phyloP scores from a whole-genome alignment of 495 filamentous ascomycete genomes.

The Parmelia sp. region DNA sequence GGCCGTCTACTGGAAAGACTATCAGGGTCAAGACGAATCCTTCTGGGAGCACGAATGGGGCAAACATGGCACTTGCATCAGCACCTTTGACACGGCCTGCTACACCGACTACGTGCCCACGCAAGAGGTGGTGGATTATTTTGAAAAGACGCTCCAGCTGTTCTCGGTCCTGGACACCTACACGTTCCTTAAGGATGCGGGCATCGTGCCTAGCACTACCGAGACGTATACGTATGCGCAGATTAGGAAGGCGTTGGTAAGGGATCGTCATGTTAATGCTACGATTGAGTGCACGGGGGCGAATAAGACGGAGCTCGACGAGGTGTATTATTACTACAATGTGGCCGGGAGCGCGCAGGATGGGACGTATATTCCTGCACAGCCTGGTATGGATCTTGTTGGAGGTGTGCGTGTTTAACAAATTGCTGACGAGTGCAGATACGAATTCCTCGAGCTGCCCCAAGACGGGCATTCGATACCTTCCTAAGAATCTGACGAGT shows the following conservation, averaged over 20 bases:
- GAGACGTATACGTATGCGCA: constrained; percentile 52
- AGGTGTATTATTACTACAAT: constrained; percentile 81
- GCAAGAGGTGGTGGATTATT: constrained; percentile 55
- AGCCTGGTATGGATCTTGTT: constrained; percentile 38
- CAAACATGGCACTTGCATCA: constrained; percentile 64
- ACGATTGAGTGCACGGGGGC: constrained; percentile 56
- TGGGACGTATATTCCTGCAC: constrained; percentile 62
- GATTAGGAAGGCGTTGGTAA: constrained; percentile 56
- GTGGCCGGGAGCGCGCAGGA: constrained; percentile 68
- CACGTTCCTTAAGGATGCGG: constrained; percentile 40
- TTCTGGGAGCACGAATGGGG: constrained; percentile 85
- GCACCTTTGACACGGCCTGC: constrained; percentile 60
- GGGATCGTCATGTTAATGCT: constrained; percentile 53
- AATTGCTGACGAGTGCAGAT: not conserved
- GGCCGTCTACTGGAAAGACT: constrained; percentile 70
- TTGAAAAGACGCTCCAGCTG: constrained; percentile 49
- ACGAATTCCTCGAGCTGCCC: constrained; percentile 49
- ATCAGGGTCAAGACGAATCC: constrained; percentile 53
- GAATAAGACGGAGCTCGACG: constrained; percentile 49
- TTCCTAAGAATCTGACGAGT: constrained; percentile 48
- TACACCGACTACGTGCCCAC: constrained; percentile 58
- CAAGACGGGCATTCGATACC: constrained; percentile 53
- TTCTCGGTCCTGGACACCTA: constrained; percentile 42
- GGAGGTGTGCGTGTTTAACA: not conserved
- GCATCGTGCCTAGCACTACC: constrained; percentile 42